A percentile compares a stretch with the other conserved stretches of the same genome.
Conservation (phyloP, 1,284 basidiomycete species). For the Abortiporus biennis region DNA sequence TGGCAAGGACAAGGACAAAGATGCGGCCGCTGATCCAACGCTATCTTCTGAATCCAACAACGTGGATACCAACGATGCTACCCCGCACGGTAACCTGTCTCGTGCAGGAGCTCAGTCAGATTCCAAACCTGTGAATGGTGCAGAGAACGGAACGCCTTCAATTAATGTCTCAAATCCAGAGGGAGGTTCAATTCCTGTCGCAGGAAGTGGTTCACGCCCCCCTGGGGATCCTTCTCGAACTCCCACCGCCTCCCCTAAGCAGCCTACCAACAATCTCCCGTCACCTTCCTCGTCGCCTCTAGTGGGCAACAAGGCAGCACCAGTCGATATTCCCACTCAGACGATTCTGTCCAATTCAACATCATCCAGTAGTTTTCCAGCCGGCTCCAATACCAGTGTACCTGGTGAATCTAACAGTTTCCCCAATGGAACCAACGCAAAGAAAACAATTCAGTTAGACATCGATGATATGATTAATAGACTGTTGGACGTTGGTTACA, state of each 20-base stretch:
- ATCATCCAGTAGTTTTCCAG: constrained; percentile 36
- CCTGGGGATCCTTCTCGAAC: too few relatives aligned
- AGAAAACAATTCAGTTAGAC: constrained; percentile 69
- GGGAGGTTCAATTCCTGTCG: constrained; percentile 27
- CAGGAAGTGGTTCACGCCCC: constrained; percentile 28
- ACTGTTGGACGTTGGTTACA: constrained; percentile 95
- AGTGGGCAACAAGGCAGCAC: constrained; percentile 32
- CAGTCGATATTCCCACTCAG: constrained; percentile 68
- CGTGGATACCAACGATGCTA: constrained; percentile 31
- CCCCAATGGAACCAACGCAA: constrained; percentile 31
- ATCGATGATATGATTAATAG: constrained; percentile 99
- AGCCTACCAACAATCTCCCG: constrained; percentile 23
- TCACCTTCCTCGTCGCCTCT: constrained; percentile 30
- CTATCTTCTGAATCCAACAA: constrained; percentile 25
- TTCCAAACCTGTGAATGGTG: constrained; percentile 11
- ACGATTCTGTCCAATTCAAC: constrained; percentile 66
- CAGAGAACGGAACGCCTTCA: constrained; percentile 28
- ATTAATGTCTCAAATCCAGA: constrained; percentile 50
- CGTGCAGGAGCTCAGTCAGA: constrained; percentile 7
- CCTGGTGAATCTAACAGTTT: constrained; percentile 8
- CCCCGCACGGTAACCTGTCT: constrained; percentile 31
- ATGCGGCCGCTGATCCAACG: constrained; percentile 27
- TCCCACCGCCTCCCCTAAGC: constrained; percentile 34
- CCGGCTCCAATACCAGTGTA: constrained; percentile 28
- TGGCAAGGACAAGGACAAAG: constrained; percentile 61